These are phyloP conservation scores for Conticribra guillardii DNA, from an alignment of 108 stramenopile genomes.

Conservation along the genomic window DNA sequence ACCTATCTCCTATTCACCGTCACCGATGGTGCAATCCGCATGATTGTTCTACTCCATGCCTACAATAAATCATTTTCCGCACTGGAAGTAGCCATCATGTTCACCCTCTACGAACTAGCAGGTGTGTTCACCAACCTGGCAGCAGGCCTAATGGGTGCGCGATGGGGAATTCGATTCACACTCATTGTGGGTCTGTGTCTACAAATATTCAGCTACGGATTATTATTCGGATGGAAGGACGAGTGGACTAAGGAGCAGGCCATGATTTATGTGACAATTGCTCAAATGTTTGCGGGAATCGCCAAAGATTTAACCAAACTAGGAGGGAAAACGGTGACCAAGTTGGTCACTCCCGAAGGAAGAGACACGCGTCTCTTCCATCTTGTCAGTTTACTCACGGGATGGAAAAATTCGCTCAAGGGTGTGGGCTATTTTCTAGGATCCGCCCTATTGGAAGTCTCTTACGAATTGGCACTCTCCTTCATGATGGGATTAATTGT, in stretches of 20 bases:
- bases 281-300: conserved; percentile 94
- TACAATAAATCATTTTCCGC: conserved; percentile 92
- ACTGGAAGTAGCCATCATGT: conserved; percentile 92
- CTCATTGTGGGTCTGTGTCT: conserved; percentile 73
- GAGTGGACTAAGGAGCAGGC: conserved; percentile 69
- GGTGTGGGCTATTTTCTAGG: conserved; percentile 93
- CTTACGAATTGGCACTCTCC: conserved; percentile 78
- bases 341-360: conserved; percentile 93
- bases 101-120: conserved; percentile 92
- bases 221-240: conserved; percentile 85
- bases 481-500: conserved; percentile 87
- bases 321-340: conserved; percentile 94
- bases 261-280: conserved; percentile 88
- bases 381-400: conserved; percentile 88
- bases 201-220: conserved; percentile 74
- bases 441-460: conserved; percentile 74
- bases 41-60: conserved; percentile 93
- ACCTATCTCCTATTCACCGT: conserved; percentile 92
- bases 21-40: conserved; percentile 94
- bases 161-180: conserved; percentile 89
- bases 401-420: conserved; percentile 96
- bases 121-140: conserved; percentile 94
- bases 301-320: conserved; percentile 95
- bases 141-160: conserved; percentile 86
- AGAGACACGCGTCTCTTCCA: conserved; percentile 86